Percentiles rank a stretch among this genome's conserved stretches.
phyloP scores from a whole-genome alignment of 1,139 yeast genomes.

The Suhomyces chickasaworum region DNA sequence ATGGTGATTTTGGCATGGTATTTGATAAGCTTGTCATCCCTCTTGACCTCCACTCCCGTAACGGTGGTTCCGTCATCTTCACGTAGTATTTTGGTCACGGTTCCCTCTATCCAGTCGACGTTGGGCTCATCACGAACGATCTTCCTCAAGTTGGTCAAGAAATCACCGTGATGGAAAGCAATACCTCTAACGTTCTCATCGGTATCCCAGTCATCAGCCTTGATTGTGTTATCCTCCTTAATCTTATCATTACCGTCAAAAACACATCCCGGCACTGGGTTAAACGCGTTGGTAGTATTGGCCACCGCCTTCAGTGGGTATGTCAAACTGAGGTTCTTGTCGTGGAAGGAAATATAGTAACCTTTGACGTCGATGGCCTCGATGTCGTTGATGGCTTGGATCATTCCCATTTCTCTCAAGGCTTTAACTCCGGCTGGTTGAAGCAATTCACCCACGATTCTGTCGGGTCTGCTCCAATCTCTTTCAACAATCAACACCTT shows the following conservation, averaged over 20 bases:
- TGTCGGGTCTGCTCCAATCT: conserved; percentile 88
- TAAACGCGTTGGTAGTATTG: conserved; percentile 42
- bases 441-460: conserved; percentile 94
- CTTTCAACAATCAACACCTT: conserved; percentile 76
- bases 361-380: conserved; percentile 81
- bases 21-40: conserved; percentile 23
- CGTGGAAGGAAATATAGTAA: conserved; percentile 72
- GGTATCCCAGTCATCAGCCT: conserved; percentile 56
- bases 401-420: conserved; percentile 77
- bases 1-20: conserved; percentile 68
- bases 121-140: conserved; percentile 69
- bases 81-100: conserved; percentile 64
- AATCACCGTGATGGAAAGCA: conserved; percentile 90
- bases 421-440: conserved; percentile 95
- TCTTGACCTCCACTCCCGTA: conserved; percentile 63
- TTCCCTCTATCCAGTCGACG: conserved; percentile 79
- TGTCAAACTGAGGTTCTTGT: conserved; percentile 57
- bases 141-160: conserved; percentile 72
- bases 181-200: conserved; percentile 71
- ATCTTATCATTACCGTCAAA: conserved; percentile 58
- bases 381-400: conserved; percentile 73
- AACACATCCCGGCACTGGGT: conserved; percentile 58
- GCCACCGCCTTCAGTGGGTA: conserved; percentile 68
- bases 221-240: conserved; percentile 50
- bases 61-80: conserved; percentile 49